Evolutionary conservation across 805 yeast species (phyloP), one percentile per base, ranked within the genome.

Genomic region (Naumovozyma baii): DNA sequence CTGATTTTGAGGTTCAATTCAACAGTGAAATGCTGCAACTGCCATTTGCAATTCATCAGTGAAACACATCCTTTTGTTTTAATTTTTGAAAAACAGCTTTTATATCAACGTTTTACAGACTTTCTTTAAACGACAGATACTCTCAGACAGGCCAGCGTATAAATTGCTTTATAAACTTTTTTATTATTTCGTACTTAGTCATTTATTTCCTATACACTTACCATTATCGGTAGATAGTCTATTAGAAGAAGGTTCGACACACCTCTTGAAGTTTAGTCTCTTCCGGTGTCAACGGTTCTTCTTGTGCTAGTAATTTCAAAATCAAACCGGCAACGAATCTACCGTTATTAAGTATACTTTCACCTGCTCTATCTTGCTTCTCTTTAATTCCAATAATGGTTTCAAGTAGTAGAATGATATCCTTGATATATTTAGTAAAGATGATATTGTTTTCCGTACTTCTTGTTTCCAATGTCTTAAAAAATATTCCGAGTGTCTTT

Each of bases 401-500:
- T 9, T 48, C 43, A 10, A 59, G 33, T n/a, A 57, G 29, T 9
- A 35, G 37, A 10, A 17, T 18, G 3, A 57, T 18, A 18, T 49
- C 39, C 2, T 25, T 25, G 5, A 37, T 20, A 33, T 47, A 41
- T 15, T 45, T 22, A 1, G 29, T 37, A 12, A 55, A 40, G 13
- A 55, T 19, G 10, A 42, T n/a, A 33, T 47, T 45, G 3, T 33
- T 19, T 4, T 33, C 26, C 5, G 26, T 37, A 2, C 28, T 33
- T 2, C 31, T 31, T 1, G 26, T 17, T 2, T 41, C 47, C 18
- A 7, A 22, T 29, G 51, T 47, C 28, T 41, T 50, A 12, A 59
- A 42, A 20, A 50, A 55, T 17, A 60, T 45, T 13, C 64, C 63
- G 9, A 57, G 37, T 1, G 63, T 51, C 40, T 59, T 59, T 4